These are phyloP conservation scores for Aspergillus quadrilineatus DNA, from an alignment of 2,329 filamentous ascomycete genomes.

Conservation along the genomic window DNA sequence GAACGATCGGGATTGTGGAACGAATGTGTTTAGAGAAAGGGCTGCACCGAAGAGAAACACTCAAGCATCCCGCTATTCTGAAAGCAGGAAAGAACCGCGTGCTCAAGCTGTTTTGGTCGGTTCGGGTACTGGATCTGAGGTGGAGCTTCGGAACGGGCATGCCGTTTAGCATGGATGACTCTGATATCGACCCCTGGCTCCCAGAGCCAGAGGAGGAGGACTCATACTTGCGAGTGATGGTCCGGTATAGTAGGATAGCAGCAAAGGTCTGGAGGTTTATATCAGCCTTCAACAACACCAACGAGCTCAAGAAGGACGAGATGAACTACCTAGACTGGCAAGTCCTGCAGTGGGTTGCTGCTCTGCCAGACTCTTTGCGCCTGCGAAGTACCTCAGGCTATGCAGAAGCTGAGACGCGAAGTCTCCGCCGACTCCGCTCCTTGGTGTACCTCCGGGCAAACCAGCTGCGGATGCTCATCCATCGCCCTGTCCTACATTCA, in stretches of 20 bases:
- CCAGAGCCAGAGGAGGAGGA: conserved; percentile 64
- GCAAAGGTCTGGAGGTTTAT: conserved; percentile 84
- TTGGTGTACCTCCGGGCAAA: conserved; percentile 85
- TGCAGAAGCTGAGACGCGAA: conserved; percentile 49
- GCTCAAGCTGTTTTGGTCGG: conserved; percentile 78
- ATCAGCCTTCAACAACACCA: conserved; percentile 64
- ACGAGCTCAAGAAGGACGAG: conserved; percentile 68
- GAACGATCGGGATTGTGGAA: conserved; percentile 80
- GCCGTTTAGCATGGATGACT: conserved; percentile 78
- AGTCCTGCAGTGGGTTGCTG: conserved; percentile 78
- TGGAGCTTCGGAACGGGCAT: conserved; percentile 88
- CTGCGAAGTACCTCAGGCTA: conserved; percentile 56
- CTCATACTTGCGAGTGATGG: conserved; percentile 82
- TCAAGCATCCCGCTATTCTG: conserved; percentile 63
- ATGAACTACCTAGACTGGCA: conserved; percentile 79
- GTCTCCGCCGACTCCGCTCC: conserved; percentile 70
- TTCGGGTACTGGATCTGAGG: conserved; percentile 80
- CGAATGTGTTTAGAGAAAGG: conserved; percentile 77
- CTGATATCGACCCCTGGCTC: conserved; percentile 75
- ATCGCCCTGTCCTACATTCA: conserved; percentile 78
- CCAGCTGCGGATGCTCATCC: conserved; percentile 84
- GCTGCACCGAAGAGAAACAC: conserved; percentile 73
- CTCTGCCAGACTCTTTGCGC: conserved; percentile 63
- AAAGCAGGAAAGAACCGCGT: conserved; percentile 68
- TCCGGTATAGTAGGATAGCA: conserved; percentile 75